A percentile compares a stretch with the other conserved stretches of the same genome.
These are phyloP conservation scores for Wickerhamiella slavikovae DNA, from an alignment of 805 yeast species.

Conservation along the genomic window DNA sequence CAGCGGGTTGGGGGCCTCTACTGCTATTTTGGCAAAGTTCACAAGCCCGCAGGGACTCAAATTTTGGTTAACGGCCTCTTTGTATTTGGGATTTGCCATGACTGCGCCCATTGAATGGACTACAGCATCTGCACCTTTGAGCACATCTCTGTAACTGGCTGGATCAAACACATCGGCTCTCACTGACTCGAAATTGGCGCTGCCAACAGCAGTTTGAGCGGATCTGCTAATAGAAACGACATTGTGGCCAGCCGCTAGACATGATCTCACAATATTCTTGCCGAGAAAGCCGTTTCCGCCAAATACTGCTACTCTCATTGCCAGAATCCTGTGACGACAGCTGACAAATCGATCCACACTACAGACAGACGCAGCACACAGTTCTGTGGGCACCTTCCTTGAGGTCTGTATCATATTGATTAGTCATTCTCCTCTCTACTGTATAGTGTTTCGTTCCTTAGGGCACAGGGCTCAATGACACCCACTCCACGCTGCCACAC, in stretches of 20 bases:
- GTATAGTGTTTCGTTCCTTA: no score
- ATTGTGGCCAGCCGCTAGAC: slow-evolving; percentile 35
- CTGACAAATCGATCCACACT: no score
- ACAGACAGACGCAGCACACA: no score
- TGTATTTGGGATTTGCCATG: slow-evolving; percentile 48
- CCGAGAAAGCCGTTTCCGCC: slow-evolving; percentile 80
- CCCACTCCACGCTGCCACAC: no score
- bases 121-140: slow-evolving; percentile 37
- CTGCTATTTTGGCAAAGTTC: slow-evolving; percentile 2
- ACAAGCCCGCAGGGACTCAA: slow-evolving; percentile 4
- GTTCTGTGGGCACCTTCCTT: no score
- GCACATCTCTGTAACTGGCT: slow-evolving; percentile 27
- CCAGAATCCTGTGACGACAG: no score
- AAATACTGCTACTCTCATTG: slow-evolving; percentile 35
- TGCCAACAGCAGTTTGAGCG: slow-evolving; percentile 23
- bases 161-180: slow-evolving; percentile 52
- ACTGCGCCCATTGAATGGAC: slow-evolving; percentile 71
- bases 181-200: slow-evolving; percentile 37
- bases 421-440: no score
- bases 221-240: slow-evolving; percentile 42
- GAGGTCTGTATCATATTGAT: no score
- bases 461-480: no score
- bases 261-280: slow-evolving; percentile 44
- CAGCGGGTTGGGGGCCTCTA: slow-evolving; percentile 41
- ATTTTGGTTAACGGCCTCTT: slow-evolving; percentile 20